A percentile compares a stretch with the other conserved stretches of the same genome.
Evolutionary conservation across 306 rosid species (phyloP).

Genomic region (Prunus persica): Prunus_persica_NCBIv2 NC_034012.1:7303001-7303500

Average conservation of each 20-base stretch:
- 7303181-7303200: constrained; percentile 92
- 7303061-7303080: constrained; percentile 46
- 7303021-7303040: constrained; percentile 88
- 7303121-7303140: background rate
- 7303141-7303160: background rate
- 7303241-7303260: constrained; percentile 72
- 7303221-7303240: constrained; percentile 63
- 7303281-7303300: constrained; percentile 69
- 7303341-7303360: constrained; percentile 62
- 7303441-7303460: background rate
- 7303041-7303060: constrained; percentile 95
- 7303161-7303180: constrained; percentile 69
- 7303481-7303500: background rate
- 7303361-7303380: constrained; percentile 46
- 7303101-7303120: background rate
- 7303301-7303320: constrained; percentile 73
- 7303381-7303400: constrained; percentile 13
- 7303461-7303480: too few relatives aligned
- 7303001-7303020: constrained; percentile 80
- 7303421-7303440: background rate
- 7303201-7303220: constrained; percentile 66
- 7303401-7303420: background rate
- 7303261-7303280: constrained; percentile 79
- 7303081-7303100: background rate
- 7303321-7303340: constrained; percentile 62